Evolutionary conservation across 495 filamentous ascomycete species (phyloP).

Genomic region (Thermochaetoides thermophila): DNA sequence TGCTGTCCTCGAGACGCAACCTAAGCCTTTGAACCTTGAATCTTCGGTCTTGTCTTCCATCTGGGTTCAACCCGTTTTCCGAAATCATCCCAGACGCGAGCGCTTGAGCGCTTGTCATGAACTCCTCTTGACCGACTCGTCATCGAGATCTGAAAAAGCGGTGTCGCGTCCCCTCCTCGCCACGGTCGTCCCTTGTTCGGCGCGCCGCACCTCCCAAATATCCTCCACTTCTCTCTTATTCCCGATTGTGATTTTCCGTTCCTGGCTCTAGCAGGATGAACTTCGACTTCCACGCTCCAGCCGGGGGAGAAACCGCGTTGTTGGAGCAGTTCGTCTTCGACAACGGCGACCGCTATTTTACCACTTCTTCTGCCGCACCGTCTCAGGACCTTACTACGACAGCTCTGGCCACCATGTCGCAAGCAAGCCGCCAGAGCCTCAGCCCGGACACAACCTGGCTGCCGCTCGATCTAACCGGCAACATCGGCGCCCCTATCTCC

Average conservation of each 20-base stretch:
- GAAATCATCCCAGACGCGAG: neutral
- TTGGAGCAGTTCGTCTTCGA: conserved; percentile 40
- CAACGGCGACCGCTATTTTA: conserved; percentile 32
- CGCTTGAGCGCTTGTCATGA: conserved; percentile 17
- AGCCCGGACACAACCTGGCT: conserved; percentile 29
- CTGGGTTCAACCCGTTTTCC: too few species aligned
- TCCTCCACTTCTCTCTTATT: conserved; percentile 17
- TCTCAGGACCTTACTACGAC: conserved; percentile 28
- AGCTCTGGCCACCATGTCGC: conserved; percentile 29
- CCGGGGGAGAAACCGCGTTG: conserved; percentile 34
- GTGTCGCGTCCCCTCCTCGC: conserved; percentile 17
- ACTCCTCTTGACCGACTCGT: conserved; percentile 22
- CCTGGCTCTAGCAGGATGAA: conserved; percentile 31
- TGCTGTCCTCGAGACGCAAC: too few species aligned
- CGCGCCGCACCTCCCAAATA: conserved; percentile 18
- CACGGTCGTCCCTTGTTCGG: conserved; percentile 6
- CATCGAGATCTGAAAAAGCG: conserved; percentile 20
- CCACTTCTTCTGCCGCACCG: conserved; percentile 26
- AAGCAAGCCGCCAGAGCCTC: conserved; percentile 22
- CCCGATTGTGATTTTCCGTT: conserved; percentile 10
- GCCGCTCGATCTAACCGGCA: conserved; percentile 29
- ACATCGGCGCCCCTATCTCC: conserved; percentile 17
- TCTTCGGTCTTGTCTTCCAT: too few species aligned
- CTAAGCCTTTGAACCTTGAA: too few species aligned
- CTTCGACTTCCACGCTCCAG: conserved; percentile 40